These are phyloP conservation scores for Extremus antarcticus DNA, from an alignment of 495 filamentous ascomycete species.

Conservation along the genomic window DNA sequence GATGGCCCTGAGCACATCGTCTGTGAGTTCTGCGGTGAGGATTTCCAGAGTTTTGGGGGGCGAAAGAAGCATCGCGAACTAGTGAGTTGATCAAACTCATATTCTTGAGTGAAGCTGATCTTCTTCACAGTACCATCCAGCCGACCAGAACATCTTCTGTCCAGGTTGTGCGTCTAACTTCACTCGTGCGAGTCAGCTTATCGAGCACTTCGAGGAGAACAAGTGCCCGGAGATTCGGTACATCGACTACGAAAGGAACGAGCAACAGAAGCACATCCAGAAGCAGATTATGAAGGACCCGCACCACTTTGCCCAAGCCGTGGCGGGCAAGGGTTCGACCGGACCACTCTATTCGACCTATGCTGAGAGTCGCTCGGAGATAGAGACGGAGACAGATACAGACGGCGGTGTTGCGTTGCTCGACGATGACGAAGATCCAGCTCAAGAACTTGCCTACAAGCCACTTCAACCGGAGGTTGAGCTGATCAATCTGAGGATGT, in stretches of 20 bases:
- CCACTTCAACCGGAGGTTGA: conserved; percentile 1
- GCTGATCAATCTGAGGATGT: background rate
- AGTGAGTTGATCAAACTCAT: conserved; percentile 26
- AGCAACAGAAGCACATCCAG: conserved; percentile 33
- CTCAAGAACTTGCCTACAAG: background rate
- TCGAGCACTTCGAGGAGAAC: conserved; percentile 43
- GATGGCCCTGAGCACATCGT: conserved; percentile 35
- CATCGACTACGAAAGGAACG: conserved; percentile 29
- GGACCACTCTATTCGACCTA: background rate
- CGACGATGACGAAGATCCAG: background rate
- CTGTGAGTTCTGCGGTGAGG: conserved; percentile 42
- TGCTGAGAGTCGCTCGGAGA: background rate
- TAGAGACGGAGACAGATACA: conserved; percentile 10
- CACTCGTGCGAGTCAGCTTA: conserved; percentile 33
- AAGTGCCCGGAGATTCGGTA: conserved; percentile 31
- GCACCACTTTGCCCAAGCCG: conserved; percentile 1
- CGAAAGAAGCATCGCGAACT: conserved; percentile 36
- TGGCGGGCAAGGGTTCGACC: too few species aligned
- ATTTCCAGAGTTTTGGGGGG: conserved; percentile 39
- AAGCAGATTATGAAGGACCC: conserved; percentile 21
- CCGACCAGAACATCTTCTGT: conserved; percentile 37
- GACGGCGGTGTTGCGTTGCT: conserved; percentile 18
- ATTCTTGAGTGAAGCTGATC: conserved; percentile 3
- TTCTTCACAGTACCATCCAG: conserved; percentile 25
- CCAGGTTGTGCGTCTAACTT: conserved; percentile 36